Conservation (phyloP, 1,139 yeast species). For the Neolecta irregularis region DNA sequence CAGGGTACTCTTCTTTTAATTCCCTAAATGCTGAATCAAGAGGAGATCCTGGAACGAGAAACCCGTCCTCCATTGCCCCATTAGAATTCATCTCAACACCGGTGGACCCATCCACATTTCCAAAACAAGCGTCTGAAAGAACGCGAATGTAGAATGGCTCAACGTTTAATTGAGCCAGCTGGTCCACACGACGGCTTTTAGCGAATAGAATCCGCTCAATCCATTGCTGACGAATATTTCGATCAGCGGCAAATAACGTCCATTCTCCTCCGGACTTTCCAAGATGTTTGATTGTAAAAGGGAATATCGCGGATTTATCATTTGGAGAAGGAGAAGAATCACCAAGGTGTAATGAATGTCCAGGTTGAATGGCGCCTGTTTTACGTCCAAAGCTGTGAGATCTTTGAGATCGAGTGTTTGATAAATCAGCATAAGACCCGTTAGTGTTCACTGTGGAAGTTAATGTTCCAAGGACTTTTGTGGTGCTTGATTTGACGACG, state of each 20-base stretch:
- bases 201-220: slow-evolving; percentile 38
- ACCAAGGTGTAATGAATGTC: not conserved
- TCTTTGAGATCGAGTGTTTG: not conserved
- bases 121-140: no score
- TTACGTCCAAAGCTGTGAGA: not conserved
- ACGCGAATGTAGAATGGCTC: no score
- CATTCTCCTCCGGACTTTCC: slow-evolving; percentile 38
- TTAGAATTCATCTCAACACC: no score
- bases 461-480: slow-evolving; percentile 1
- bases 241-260: slow-evolving; percentile 41
- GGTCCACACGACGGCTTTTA: slow-evolving; percentile 36
- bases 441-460: not conserved
- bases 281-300: slow-evolving; percentile 35
- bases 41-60: slow-evolving; percentile 47
- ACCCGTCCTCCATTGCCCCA: slow-evolving; percentile 42
- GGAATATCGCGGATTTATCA: slow-evolving; percentile 22
- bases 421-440: not conserved
- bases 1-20: no score
- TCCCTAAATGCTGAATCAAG: no score
- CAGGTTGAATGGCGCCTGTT: not conserved
- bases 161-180: no score
- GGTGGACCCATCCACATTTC: no score
- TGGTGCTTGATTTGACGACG: not conserved
- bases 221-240: slow-evolving; percentile 49
- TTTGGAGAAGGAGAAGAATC: not conserved